These are phyloP conservation scores for Neonothopanus nambi DNA, from an alignment of 1,284 basidiomycete genomes.

Conservation along the genomic window DNA sequence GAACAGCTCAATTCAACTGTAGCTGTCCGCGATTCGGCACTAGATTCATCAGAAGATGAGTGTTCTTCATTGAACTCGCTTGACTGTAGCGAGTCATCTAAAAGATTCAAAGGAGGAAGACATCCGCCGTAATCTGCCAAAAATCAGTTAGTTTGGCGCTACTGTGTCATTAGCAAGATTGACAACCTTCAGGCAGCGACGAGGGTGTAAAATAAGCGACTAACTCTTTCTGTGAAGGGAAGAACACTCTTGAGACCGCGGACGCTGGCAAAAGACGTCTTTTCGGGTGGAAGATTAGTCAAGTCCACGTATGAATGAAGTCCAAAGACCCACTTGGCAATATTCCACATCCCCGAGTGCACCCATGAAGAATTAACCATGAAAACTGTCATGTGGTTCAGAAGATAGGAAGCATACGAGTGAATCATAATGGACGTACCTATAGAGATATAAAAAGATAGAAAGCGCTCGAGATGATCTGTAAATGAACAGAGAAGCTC, in stretches of 20 bases:
- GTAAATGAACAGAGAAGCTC: too few species aligned
- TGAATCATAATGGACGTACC: constrained; percentile 46
- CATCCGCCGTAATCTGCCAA: constrained; percentile 61
- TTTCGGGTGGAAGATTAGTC: constrained; percentile 18
- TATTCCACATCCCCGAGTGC: constrained; percentile 75
- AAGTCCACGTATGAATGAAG: constrained; percentile 11
- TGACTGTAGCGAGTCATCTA: constrained; percentile 47
- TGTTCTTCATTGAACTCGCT: constrained; percentile 16
- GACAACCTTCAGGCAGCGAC: constrained; percentile 59
- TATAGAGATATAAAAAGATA: too few species aligned
- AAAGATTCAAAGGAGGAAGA: constrained; percentile 45
- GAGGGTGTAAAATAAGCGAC: constrained; percentile 55
- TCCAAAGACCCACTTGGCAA: constrained; percentile 58
- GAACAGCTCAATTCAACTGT: not conserved
- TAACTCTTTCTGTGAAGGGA: constrained; percentile 64
- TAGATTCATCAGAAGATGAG: not conserved
- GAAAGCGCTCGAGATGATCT: too few species aligned
- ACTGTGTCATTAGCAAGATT: constrained; percentile 11
- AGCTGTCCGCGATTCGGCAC: not conserved
- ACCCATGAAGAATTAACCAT: constrained; percentile 84
- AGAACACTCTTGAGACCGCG: constrained; percentile 73
- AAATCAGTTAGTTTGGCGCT: constrained; percentile 7
- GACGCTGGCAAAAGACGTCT: constrained; percentile 72
- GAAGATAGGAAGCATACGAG: not conserved
- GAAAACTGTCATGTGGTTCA: constrained; percentile 51